phyloP scores from a whole-genome alignment of 257 asterid species.

The Ilex aquifolium region DNA sequence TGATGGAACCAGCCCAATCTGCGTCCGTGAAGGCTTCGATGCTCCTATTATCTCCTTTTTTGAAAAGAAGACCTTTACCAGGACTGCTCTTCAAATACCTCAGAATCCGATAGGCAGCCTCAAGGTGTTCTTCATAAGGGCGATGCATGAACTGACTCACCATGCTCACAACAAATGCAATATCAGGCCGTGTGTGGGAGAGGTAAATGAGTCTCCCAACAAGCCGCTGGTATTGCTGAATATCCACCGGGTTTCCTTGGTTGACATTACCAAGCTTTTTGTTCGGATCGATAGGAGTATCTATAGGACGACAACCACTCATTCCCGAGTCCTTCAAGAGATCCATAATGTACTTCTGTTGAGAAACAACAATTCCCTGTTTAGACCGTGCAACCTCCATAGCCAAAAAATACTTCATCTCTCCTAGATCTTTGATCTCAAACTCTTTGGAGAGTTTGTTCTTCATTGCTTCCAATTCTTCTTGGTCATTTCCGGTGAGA shows the following conservation, averaged over 20 bases:
- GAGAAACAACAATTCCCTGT: not conserved
- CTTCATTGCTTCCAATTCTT: not conserved
- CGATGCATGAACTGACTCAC: constrained; percentile 4
- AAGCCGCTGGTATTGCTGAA: not conserved
- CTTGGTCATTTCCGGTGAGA: not conserved
- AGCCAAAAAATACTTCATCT: not conserved
- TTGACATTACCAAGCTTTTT: not conserved
- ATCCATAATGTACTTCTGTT: not conserved
- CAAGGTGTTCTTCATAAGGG: not conserved
- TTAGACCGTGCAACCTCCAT: constrained; percentile 5
- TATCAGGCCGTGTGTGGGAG: too few relatives aligned
- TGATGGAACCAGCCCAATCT: not conserved
- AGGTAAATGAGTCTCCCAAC: constrained; percentile 3
- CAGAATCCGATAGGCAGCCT: not conserved
- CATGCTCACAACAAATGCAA: not conserved
- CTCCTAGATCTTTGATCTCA: not conserved
- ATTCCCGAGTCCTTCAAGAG: not conserved
- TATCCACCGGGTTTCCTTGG: not conserved
- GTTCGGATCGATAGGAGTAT: not conserved
- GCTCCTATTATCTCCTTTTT: not conserved
- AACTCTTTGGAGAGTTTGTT: not conserved
- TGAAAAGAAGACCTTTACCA: not conserved
- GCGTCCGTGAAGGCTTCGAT: not conserved
- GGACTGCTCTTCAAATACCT: not conserved
- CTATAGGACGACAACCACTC: not conserved